phyloP scores from a whole-genome alignment of 169 alveolate genomes.

The Fabrea salina region DNA sequence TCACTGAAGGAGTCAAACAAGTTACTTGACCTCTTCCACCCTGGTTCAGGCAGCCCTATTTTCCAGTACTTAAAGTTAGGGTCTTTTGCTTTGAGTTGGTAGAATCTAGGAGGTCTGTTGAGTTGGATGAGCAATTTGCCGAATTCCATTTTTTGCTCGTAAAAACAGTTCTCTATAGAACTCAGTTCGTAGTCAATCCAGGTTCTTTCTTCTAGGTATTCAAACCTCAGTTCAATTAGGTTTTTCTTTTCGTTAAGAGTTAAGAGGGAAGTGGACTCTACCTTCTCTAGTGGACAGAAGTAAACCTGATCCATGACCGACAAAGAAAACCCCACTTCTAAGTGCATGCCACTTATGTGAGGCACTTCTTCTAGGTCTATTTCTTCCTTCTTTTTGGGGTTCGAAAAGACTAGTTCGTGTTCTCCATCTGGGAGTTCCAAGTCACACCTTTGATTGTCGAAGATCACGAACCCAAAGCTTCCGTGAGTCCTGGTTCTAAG shows the following conservation, averaged over 20 bases:
- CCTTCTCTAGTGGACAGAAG: background rate
- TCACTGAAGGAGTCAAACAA: background rate
- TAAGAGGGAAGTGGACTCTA: background rate
- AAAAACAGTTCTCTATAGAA: background rate
- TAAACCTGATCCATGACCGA: background rate
- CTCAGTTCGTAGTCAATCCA: background rate
- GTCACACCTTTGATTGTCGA: no score
- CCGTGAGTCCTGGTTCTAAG: background rate
- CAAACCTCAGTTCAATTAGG: background rate
- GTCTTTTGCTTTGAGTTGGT: background rate
- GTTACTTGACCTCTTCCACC: background rate
- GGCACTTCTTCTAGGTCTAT: background rate
- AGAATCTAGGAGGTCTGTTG: slow-evolving; percentile 14
- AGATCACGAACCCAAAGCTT: background rate
- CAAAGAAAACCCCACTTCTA: background rate
- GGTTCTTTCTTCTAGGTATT: background rate
- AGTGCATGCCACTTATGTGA: background rate
- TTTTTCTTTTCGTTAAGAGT: background rate
- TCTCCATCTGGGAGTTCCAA: no score
- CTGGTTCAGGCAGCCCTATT: slow-evolving; percentile 8
- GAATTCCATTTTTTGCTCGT: background rate
- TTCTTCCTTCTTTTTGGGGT: background rate
- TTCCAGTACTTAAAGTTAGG: background rate
- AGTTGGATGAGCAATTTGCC: background rate
- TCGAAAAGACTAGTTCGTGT: no score